Conservation (phyloP, 495 filamentous ascomycete species). For the Thermothielavioides terrestris region DNA sequence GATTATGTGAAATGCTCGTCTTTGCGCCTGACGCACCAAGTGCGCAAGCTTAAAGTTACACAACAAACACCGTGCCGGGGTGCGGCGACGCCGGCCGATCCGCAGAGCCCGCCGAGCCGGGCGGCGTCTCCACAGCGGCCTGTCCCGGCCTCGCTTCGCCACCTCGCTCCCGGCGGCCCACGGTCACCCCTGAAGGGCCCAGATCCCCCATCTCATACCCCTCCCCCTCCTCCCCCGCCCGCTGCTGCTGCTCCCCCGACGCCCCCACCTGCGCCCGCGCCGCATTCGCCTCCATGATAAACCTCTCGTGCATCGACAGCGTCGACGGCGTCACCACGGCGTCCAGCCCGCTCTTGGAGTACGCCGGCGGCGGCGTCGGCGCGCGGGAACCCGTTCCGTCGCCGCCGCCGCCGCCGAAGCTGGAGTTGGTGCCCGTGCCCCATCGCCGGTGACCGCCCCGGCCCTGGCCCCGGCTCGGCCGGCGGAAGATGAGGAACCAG, state of each 20-base stretch:
- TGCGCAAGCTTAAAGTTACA: too few species aligned
- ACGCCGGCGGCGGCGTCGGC: neutral
- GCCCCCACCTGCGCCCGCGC: neutral
- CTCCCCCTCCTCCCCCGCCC: neutral
- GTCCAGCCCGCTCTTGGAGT: neutral
- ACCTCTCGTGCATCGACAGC: neutral
- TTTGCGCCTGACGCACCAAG: neutral
- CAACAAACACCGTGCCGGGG: conserved; percentile 2
- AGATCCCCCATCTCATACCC: neutral
- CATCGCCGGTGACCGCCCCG: neutral
- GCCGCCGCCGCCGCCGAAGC: neutral
- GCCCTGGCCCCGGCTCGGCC: neutral
- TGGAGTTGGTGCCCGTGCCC: neutral
- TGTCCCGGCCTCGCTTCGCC: neutral
- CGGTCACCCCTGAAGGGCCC: neutral
- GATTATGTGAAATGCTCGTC: too few species aligned
- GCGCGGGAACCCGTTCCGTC: too few species aligned
- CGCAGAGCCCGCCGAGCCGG: neutral
- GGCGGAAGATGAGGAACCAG: conserved; percentile 5
- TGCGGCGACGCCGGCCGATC: neutral
- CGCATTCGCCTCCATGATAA: neutral
- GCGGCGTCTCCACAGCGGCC: neutral
- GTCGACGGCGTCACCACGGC: neutral
- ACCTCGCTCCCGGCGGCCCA: neutral
- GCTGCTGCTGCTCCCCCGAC: neutral